Base-by-base conservation (phyloP, 768 basidiomycete genomes). In the Serendipita sp. region DNA sequence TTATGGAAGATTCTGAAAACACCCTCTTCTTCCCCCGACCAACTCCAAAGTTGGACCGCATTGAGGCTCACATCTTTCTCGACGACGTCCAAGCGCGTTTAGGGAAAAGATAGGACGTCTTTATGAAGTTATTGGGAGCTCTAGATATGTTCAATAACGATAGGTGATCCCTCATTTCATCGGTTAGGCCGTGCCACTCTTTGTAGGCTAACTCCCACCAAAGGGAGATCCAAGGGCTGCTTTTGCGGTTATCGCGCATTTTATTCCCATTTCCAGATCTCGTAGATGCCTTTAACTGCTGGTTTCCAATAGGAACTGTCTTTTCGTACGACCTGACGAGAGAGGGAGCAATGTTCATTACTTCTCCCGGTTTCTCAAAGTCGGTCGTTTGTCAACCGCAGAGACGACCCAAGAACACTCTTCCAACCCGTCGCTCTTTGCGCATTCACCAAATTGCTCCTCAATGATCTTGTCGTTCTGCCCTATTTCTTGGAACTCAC, bases 11-110 rank as follows among this genome's bases (percentile, higher is more conserved):
- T 13, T 41, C 38, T 41, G n/a, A 51, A 18, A 18, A 5, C 8
- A 51, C 48, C 18, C 48, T 32, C 48, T 32, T 51, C 18, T 51
- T 51, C 16, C 48, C 48, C n/a, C 48, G 48, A 18, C 48, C 48
- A 16, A 51, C 48, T 8, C 48, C n/a, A 18, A 18, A 32, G n/a
- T 28, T 60, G 16, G 56, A 37, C 56, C 24, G 32, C 24, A 37
- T 60, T n/a, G 28, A 60, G 16, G 56, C 56, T 16, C 56, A 60
- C 56, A 32, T 60, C 56, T 60, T 60, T 37, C 56, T 60, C 34
- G 56, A 60, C 34, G 56, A 60, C 35, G 18, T 24, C 56, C 16
- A 8, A 8, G 28, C 28, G 24, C 24, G 18, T 4, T 35, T 60
- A 35, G 56, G 32, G 7, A n/a, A 37, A 24, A 24, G 35, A 28